These are phyloP conservation scores for Eucalyptus guilfoylei DNA, from an alignment of 345 rosid genomes.

Conservation along the genomic window DNA sequence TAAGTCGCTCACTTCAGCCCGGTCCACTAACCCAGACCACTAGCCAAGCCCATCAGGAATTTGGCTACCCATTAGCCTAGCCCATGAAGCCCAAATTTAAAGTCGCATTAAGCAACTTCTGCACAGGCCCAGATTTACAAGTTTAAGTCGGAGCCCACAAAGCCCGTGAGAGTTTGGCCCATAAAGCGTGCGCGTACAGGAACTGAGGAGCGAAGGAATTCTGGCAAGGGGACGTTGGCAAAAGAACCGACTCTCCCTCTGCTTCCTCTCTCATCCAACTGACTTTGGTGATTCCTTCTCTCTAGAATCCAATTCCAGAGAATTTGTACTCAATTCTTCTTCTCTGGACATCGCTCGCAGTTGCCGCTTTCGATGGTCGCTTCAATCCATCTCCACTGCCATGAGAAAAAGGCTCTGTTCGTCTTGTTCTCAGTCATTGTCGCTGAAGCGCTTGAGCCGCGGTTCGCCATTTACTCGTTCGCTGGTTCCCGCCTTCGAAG, in stretches of 20 bases:
- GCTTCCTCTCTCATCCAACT: no score
- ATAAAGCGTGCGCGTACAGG: no score
- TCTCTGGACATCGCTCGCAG: background rate
- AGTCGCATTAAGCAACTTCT: background rate
- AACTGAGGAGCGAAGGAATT: no score
- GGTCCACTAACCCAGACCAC: background rate
- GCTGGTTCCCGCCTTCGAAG: background rate
- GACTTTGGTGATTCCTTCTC: background rate
- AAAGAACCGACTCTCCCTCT: no score
- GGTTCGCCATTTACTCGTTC: background rate
- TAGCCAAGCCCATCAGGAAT: background rate
- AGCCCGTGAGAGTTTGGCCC: background rate
- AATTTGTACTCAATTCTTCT: background rate
- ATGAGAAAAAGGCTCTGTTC: background rate
- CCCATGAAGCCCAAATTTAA: background rate
- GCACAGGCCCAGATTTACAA: background rate
- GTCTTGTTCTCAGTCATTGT: rapidly evolving
- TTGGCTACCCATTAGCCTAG: background rate
- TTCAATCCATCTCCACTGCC: background rate
- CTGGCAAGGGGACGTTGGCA: no score
- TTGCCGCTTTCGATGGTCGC: no score
- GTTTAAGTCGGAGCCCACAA: background rate
- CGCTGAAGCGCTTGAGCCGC: background rate
- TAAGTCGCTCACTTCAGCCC: background rate
- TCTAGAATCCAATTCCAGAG: background rate